phyloP scores from a whole-genome alignment of 208 protist genomes.

The Angomonas ambiguus region DNA sequence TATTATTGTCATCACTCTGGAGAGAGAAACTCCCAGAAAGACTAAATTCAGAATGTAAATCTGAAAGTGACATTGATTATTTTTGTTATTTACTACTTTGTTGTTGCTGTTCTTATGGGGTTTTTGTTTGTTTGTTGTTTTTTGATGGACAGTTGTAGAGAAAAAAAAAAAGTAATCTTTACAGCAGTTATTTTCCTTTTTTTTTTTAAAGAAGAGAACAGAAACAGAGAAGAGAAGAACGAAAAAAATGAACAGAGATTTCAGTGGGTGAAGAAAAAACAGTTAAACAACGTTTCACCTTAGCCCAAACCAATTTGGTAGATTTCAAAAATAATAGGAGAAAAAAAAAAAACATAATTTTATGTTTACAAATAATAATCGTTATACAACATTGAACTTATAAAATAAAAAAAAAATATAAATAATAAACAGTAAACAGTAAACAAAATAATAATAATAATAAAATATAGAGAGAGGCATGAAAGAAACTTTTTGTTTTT shows the following conservation, averaged over 20 bases:
- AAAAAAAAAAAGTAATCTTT: not conserved
- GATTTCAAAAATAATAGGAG: slow-evolving; percentile 9
- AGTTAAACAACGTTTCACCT: slow-evolving; percentile 11
- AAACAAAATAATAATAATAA: slow-evolving; percentile 8
- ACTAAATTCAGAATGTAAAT: too few species aligned
- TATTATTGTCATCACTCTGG: not conserved
- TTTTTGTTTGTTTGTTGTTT: not conserved
- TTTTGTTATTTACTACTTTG: not conserved
- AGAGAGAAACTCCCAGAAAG: not conserved
- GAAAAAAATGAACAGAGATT: slow-evolving; percentile 10
- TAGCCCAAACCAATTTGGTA: not conserved
- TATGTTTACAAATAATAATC: slow-evolving; percentile 4
- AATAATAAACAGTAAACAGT: slow-evolving; percentile 6
- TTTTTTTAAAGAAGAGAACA: slow-evolving; percentile 6
- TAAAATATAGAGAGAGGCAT: slow-evolving; percentile 1
- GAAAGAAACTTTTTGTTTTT: not conserved
- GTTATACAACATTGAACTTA: not conserved
- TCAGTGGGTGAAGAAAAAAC: slow-evolving; percentile 8
- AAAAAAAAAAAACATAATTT: slow-evolving; percentile 15
- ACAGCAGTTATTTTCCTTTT: not conserved
- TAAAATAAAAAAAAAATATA: slow-evolving; percentile 11
- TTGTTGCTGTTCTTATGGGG: not conserved
- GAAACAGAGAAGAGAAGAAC: slow-evolving; percentile 8
- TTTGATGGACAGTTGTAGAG: not conserved
- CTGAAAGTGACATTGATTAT: not conserved